Base-by-base conservation (phyloP, 768 basidiomycete species). In the Udeniomyces megalosporus region DNA sequence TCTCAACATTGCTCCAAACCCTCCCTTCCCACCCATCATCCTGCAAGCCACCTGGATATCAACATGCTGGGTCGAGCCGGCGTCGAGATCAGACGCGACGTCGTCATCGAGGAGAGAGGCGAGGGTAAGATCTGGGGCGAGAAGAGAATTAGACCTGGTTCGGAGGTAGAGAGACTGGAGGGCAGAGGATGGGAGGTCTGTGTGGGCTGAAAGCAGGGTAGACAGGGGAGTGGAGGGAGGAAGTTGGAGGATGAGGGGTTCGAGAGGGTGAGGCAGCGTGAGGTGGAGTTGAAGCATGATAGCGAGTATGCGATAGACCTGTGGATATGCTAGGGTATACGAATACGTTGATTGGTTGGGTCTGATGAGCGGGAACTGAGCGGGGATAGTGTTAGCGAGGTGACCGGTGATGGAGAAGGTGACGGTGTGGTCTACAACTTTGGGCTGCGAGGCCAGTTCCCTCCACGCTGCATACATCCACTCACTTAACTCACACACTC, bases 1-100 rank as follows among this genome's bases (percentile, higher is more conserved):
- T 72, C 95, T 81, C 67, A 99, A 78, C 76, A 96, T 91, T 20
- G 86, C 88, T 3, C 95, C 95, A 70, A 99, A 97, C 35, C 93
- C 95, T 72, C 95, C 93, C 75, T 97, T 99, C 22, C 95, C 95
- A 53, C 93, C 93, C 2, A 79, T 77, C 7, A 96, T 71, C 28
- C 84, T 77, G 22, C 31, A 47, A n/a, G 29, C 44, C 14, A 55
- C 52, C 22, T 54, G 44, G 10, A 61, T 51, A 34, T 61, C 60
- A 42, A 61, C 10, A 17, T 42, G 38, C 8, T 8, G 17, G 38
- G 8, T 17, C 8, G 8, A 42, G 38, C 17, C 38, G 38, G 38
- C 17, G 8, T 42, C 10, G 38, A 8, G 8, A 17, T 42, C 38
- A 17, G 38, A 42, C 17, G 38, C 17, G 38, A 42, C 8, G 38